Percentiles rank a stretch among this genome's conserved stretches.
Conservation (phyloP, 208 protist genomes). For the Herpetomonas samuelpessoai region DNA sequence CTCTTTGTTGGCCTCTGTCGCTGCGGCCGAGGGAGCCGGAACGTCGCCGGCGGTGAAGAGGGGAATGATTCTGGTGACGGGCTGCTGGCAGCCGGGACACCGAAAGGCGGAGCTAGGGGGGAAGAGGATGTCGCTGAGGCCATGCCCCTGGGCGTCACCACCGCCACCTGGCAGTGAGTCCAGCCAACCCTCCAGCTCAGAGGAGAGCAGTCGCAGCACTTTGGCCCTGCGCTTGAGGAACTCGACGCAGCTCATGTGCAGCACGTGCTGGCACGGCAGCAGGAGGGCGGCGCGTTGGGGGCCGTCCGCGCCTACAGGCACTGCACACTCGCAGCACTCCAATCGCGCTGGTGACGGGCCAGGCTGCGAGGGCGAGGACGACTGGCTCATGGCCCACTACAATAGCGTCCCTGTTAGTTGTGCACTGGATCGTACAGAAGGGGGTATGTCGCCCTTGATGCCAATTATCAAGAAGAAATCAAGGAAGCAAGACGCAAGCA, state of each 20-base stretch:
- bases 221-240: conserved; percentile 46
- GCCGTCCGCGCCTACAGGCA: conserved; percentile 59
- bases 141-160: too few species aligned
- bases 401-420: too few species aligned
- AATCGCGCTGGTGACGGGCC: conserved; percentile 10
- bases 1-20: conserved; percentile 1
- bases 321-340: conserved; percentile 75
- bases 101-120: conserved; percentile 13
- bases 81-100: conserved; percentile 47
- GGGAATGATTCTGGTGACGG: conserved; percentile 45
- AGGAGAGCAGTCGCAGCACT: conserved; percentile 13
- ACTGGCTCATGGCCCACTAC: too few species aligned
- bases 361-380: not conserved
- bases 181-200: conserved; percentile 1
- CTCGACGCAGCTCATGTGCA: conserved; percentile 76
- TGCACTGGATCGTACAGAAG: too few species aligned
- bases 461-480: too few species aligned
- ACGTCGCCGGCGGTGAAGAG: conserved; percentile 34
- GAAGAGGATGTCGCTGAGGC: not conserved
- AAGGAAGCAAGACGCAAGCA: too few species aligned
- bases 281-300: conserved; percentile 58
- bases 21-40: not conserved
- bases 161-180: not conserved
- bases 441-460: too few species aligned
- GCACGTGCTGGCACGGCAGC: conserved; percentile 81